Evolutionary conservation across 2,329 filamentous ascomycete genomes (phyloP).

Genomic region (Diaporthe amygdali): DNA sequence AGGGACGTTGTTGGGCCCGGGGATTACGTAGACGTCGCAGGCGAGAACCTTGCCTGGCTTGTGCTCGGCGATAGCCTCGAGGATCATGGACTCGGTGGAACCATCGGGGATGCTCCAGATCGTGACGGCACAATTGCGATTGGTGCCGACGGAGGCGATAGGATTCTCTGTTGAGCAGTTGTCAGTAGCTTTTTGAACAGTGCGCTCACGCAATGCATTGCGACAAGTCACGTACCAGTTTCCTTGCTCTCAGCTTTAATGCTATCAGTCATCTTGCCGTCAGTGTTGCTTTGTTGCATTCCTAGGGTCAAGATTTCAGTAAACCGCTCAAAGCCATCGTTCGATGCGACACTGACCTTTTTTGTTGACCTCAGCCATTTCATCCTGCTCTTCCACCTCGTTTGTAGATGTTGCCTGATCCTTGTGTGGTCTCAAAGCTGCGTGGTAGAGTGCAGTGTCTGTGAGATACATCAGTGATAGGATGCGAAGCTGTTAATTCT

Average conservation of each 20-base stretch:
- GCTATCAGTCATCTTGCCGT: background rate
- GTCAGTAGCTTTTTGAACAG: background rate
- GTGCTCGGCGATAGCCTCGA: background rate
- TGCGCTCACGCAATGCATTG: background rate
- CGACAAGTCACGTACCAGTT: background rate
- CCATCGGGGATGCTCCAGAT: constrained; percentile 3
- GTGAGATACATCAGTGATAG: background rate
- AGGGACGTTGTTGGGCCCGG: background rate
- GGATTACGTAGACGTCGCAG: constrained; percentile 4
- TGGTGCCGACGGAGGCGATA: background rate
- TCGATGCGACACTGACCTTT: background rate
- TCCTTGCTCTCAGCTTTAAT: background rate
- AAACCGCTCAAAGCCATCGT: background rate
- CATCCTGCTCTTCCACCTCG: background rate
- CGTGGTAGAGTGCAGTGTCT: constrained; percentile 1
- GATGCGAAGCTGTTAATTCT: background rate
- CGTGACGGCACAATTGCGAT: background rate
- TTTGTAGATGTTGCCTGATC: background rate
- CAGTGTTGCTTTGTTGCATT: background rate
- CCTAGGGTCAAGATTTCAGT: background rate
- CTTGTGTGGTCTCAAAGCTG: background rate
- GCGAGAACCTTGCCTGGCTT: constrained; percentile 2
- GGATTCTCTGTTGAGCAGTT: background rate
- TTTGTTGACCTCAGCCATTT: background rate
- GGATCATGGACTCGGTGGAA: background rate